Percentiles rank a stretch among this genome's conserved stretches.
These are phyloP conservation scores for Ophiostoma ips DNA, from an alignment of 2,329 filamentous ascomycete genomes.

Conservation along the genomic window DNA sequence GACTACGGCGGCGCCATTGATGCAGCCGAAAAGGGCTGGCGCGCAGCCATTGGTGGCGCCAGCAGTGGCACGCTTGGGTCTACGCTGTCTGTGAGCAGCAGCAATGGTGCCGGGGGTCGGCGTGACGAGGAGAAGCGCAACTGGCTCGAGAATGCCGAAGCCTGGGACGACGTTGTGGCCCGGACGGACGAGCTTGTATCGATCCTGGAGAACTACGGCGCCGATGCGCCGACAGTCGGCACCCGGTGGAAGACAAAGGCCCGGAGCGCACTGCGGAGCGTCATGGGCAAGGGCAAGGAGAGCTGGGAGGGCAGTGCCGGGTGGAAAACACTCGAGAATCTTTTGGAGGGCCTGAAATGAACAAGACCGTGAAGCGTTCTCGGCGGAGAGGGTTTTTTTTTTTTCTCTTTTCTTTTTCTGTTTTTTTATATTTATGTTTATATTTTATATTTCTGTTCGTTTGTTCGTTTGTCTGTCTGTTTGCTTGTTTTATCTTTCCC, in stretches of 20 bases:
- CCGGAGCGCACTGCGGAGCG: constrained; percentile 65
- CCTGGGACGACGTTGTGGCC: constrained; percentile 60
- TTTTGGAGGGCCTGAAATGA: constrained; percentile 36
- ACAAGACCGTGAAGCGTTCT: too few species aligned
- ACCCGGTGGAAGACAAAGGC: constrained; percentile 82
- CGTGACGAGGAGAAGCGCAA: constrained; percentile 26
- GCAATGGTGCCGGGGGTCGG: constrained; percentile 5
- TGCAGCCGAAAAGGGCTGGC: constrained; percentile 82
- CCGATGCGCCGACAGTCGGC: constrained; percentile 52
- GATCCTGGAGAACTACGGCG: constrained; percentile 67
- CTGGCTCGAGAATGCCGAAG: constrained; percentile 44
- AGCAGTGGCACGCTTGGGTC: constrained; percentile 23
- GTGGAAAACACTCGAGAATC: constrained; percentile 46
- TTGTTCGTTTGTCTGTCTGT: too few species aligned
- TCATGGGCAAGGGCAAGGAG: constrained; percentile 70
- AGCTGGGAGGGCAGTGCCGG: constrained; percentile 65
- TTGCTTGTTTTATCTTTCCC: too few species aligned
- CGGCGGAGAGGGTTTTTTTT: too few species aligned
- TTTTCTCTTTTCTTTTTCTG: too few species aligned
- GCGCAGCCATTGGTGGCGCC: constrained; percentile 40
- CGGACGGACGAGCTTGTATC: constrained; percentile 72
- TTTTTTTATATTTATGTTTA: too few species aligned
- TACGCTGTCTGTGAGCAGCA: constrained; percentile 24
- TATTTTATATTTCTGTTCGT: too few species aligned
- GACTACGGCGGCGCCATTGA: constrained; percentile 62